These are phyloP conservation scores for Plantago lanceolata DNA, from an alignment of 305 asterid species.

Conservation along the genomic window DNA sequence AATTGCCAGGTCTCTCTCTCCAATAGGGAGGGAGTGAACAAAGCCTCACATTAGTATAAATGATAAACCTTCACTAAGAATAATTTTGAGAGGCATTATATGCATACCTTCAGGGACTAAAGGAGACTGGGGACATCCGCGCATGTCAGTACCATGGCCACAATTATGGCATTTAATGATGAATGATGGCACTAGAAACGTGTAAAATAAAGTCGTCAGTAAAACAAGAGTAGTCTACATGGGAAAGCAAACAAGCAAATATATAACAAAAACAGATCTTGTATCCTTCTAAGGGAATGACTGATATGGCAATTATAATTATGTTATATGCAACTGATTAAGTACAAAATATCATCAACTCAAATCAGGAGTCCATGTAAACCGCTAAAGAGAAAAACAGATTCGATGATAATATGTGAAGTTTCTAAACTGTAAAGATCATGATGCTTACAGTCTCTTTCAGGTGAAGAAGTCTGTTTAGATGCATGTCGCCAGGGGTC, in stretches of 20 bases:
- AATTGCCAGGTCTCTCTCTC: neutral
- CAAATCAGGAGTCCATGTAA: too few relatives aligned
- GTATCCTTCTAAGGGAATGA: neutral
- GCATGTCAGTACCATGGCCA: conserved; percentile 92
- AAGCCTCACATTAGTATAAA: neutral
- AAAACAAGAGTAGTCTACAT: conserved; percentile 11
- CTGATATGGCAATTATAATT: neutral
- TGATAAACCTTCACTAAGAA: neutral
- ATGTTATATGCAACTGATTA: neutral
- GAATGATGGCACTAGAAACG: conserved; percentile 79
- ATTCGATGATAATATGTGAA: neutral
- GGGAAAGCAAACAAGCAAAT: conserved; percentile 1
- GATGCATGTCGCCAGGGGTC: conserved; percentile 99
- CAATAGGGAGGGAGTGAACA: neutral
- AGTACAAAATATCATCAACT: neutral
- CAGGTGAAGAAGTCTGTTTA: conserved; percentile 75
- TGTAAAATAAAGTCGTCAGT: conserved; percentile 23
- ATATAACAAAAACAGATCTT: neutral
- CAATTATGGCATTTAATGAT: conserved; percentile 76
- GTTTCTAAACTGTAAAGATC: neutral
- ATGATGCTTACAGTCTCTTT: conserved; percentile 45
- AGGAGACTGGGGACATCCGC: conserved; percentile 93
- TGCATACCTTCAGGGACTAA: conserved; percentile 61
- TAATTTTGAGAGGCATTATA: conserved; percentile 15
- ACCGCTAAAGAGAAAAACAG: neutral